Evolutionary conservation across 2,329 filamentous ascomycete genomes (phyloP), one percentile per base, ranked within the genome.

Genomic region (Corynespora cassiicola): DNA sequence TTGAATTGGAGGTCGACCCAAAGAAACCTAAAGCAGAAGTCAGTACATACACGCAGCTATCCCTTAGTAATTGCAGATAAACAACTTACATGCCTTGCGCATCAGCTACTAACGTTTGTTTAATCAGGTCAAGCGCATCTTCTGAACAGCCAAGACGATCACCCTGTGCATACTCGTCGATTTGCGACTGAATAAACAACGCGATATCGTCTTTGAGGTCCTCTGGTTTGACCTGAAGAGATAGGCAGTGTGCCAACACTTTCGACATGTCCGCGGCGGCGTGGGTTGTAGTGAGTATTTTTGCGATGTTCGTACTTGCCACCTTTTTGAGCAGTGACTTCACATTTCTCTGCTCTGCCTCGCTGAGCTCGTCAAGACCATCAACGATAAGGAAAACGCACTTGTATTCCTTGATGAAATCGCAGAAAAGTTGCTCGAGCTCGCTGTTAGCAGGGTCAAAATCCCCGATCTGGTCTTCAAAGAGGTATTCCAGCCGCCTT

Each of bases 351-450:
- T 37, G 44, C 12, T 44, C 31, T 18, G 11, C 32, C n/a, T 44
- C 20, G 28, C 34, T 23, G 9, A 25, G 31, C 45, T 47, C 44
- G 22, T 47, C 41, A 30, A 47, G 44, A 36, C 44, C 44, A 29
- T 47, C 44, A 20, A 47, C 40, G 21, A 47, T 30, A 15, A 47
- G 17, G 25, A 44, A 45, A 33, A 20, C 27, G 15, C 31, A 36
- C 21, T 44, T 47, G 12, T 36, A 40, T 23, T 29, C 34, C 15
- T 22, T 10, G 40, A 25, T 40, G 26, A 45, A 33, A 20, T 45
- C 12, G 10, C 36, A 15, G 31, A 40, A 39, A 10, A 40, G 17
- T 8, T 42, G 9, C 28, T 30, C 22, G 16, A 46, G 38, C 26
- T 46, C 33, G 26, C 26, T 38, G 27, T 20, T 37, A 22, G 19